These are phyloP conservation scores for Endotrypanum monterogeii DNA, from an alignment of 208 protist species.

Conservation along the genomic window DNA sequence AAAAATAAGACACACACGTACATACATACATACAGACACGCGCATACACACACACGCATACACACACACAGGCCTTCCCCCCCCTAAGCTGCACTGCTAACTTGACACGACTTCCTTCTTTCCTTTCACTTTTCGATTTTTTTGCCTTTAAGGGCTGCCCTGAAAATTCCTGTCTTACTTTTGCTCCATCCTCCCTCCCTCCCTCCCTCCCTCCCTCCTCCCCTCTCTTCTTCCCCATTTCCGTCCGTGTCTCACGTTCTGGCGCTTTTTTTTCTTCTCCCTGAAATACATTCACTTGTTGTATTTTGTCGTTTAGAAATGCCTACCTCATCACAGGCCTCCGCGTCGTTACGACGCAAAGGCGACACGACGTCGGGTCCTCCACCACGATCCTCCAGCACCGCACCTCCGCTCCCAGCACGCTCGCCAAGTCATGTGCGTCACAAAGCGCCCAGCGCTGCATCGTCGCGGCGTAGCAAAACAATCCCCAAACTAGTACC, in stretches of 20 bases:
- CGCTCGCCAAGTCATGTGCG: not conserved
- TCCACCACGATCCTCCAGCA: not conserved
- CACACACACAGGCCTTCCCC: not conserved
- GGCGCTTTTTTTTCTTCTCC: not conserved
- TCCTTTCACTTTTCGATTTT: not conserved
- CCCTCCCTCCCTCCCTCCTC: not conserved
- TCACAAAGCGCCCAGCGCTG: not conserved
- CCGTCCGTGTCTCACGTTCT: not conserved
- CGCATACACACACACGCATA: too few relatives aligned
- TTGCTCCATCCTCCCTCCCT: not conserved
- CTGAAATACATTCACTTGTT: not conserved
- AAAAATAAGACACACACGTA: too few relatives aligned
- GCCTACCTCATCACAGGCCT: constrained; percentile 13
- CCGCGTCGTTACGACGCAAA: not conserved
- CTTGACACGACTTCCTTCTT: not conserved
- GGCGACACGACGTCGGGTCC: not conserved
- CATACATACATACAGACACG: not conserved
- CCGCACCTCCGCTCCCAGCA: constrained; percentile 4
- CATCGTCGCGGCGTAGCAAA: not conserved
- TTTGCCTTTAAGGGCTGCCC: not conserved
- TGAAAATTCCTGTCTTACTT: not conserved
- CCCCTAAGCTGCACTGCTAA: not conserved
- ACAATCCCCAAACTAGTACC: constrained; percentile 28
- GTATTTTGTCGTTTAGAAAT: not conserved
- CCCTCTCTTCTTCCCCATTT: not conserved